Conservation (phyloP, 2,329 filamentous ascomycete genomes). For the Verticillium longisporum region DNA sequence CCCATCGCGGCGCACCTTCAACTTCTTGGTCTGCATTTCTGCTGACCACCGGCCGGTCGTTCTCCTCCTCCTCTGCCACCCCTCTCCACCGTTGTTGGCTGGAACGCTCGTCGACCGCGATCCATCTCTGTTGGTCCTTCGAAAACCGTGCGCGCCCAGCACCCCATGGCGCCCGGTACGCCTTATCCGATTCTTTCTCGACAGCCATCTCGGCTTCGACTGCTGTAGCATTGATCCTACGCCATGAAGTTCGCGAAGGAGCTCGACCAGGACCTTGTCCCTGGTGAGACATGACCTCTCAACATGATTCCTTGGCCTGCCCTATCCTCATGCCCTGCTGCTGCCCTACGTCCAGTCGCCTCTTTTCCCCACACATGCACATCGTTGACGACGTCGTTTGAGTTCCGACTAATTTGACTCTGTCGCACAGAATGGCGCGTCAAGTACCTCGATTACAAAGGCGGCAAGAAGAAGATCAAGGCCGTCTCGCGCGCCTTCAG, state of each 20-base stretch:
- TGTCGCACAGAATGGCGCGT: conserved; percentile 67
- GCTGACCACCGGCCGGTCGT: too few relatives aligned
- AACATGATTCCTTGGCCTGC: background rate
- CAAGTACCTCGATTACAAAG: conserved; percentile 94
- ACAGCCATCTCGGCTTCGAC: background rate
- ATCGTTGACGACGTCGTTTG: background rate
- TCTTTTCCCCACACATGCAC: background rate
- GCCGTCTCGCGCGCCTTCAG: conserved; percentile 67
- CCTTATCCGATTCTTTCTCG: background rate
- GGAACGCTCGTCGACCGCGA: background rate
- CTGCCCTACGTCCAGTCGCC: background rate
- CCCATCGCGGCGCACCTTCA: background rate
- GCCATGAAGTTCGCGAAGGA: conserved; percentile 67
- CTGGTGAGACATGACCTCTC: conserved; percentile 44
- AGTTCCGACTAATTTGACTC: background rate
- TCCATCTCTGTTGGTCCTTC: background rate
- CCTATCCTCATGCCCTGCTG: background rate
- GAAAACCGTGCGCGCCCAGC: background rate
- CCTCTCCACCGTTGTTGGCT: background rate
- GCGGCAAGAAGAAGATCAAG: conserved; percentile 91
- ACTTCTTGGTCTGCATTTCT: background rate
- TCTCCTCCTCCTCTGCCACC: background rate
- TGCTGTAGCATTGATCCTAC: conserved; percentile 10
- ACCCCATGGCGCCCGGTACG: background rate
- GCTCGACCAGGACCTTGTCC: conserved; percentile 80